Percentiles rank a stretch among this genome's conserved stretches.
These are phyloP conservation scores for Naganishia sp. DNA, from an alignment of 1,284 basidiomycete species.

Conservation along the genomic window DNA sequence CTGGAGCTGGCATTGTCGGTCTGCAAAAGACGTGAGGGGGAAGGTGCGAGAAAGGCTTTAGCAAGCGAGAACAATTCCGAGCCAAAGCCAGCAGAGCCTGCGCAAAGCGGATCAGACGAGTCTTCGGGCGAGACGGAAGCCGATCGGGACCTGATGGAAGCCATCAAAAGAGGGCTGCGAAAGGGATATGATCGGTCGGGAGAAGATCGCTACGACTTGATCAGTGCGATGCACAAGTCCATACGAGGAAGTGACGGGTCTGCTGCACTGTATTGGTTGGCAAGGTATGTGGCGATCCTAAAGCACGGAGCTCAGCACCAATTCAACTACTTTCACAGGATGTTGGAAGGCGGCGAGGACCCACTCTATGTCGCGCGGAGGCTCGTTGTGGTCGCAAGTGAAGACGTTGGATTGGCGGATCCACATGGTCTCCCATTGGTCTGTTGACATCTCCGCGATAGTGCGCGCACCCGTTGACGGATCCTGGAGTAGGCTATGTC, in stretches of 20 bases:
- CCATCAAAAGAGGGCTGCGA: slow-evolving; percentile 50
- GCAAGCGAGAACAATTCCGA: slow-evolving; percentile 3
- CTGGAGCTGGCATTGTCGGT: slow-evolving; percentile 55
- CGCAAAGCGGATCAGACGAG: too few relatives aligned
- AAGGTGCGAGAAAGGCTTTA: not conserved
- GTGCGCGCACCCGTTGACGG: slow-evolving; percentile 1
- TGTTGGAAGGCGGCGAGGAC: slow-evolving; percentile 84
- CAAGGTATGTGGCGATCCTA: slow-evolving; percentile 51
- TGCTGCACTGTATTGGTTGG: slow-evolving; percentile 87
- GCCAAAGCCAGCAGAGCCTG: not conserved
- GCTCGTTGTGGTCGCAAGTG: slow-evolving; percentile 79
- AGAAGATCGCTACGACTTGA: slow-evolving; percentile 80
- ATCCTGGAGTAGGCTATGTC: slow-evolving; percentile 64
- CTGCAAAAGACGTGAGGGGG: slow-evolving; percentile 36
- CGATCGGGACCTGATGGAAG: slow-evolving; percentile 52
- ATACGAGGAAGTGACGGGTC: slow-evolving; percentile 75
- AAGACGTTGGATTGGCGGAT: slow-evolving; percentile 82
- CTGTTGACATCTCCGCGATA: slow-evolving; percentile 37
- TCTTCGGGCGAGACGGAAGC: slow-evolving; percentile 4
- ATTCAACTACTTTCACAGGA: slow-evolving; percentile 52
- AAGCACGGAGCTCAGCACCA: not conserved
- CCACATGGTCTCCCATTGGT: slow-evolving; percentile 70
- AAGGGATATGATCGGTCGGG: slow-evolving; percentile 70
- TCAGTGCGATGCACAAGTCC: slow-evolving; percentile 83
- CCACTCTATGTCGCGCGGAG: slow-evolving; percentile 79